Evolutionary conservation across 371 early-diverging fungal genomes (phyloP).

Genomic region (Rhizomucor pusillus): DNA sequence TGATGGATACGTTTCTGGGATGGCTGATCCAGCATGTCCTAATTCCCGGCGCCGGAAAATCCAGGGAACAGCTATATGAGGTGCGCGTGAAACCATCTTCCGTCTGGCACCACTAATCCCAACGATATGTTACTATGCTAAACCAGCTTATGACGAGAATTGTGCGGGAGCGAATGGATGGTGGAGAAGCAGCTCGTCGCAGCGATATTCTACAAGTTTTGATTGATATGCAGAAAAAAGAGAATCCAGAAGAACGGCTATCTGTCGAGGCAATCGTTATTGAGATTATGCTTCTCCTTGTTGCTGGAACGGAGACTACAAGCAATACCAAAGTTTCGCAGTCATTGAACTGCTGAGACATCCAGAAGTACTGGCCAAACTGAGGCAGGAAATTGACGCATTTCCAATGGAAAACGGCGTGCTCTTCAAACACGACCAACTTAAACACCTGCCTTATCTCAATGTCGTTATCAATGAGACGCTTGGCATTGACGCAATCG

Average conservation of each 20-base stretch:
- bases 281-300: slow-evolving; percentile 31
- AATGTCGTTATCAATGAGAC: slow-evolving; percentile 38
- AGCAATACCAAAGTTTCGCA: slow-evolving; percentile 34
- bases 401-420: slow-evolving; percentile 4
- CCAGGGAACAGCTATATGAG: too few species aligned
- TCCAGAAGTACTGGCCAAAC: slow-evolving; percentile 19
- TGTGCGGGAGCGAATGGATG: slow-evolving; percentile 22
- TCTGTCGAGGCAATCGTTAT: slow-evolving; percentile 23
- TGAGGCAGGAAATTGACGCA: slow-evolving; percentile 28
- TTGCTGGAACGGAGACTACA: slow-evolving; percentile 43
- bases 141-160: slow-evolving; percentile 25
- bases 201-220: slow-evolving; percentile 38
- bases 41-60: too few species aligned
- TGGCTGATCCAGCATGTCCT: too few species aligned
- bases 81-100: too few species aligned
- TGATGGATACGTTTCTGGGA: too few species aligned
- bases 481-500: slow-evolving; percentile 28
- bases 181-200: slow-evolving; percentile 14
- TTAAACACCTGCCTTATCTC: slow-evolving; percentile 32
- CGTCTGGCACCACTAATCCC: too few species aligned
- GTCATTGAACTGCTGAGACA: slow-evolving; percentile 25
- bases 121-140: background rate
- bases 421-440: slow-evolving; percentile 27
- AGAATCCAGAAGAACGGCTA: slow-evolving; percentile 24
- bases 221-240: slow-evolving; percentile 22